Conservation (phyloP, 805 yeast genomes). For the Wickerhamomyces rabaulensis region DNA sequence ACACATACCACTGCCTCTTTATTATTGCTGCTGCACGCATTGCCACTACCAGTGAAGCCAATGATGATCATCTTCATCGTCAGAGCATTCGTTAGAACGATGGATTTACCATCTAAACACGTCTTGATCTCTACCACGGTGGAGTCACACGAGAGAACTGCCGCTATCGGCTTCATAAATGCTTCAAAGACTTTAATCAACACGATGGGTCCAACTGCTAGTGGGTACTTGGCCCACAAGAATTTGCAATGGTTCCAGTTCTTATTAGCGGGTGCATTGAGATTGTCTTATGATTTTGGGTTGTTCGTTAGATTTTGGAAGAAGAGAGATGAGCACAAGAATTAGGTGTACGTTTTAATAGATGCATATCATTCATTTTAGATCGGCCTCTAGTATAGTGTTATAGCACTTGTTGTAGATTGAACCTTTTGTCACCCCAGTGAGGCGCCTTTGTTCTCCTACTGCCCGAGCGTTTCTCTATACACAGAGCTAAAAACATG, state of each 20-base stretch:
- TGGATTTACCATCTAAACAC: slow-evolving; percentile 46
- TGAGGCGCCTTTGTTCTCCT: too few species aligned
- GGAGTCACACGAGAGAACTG: slow-evolving; percentile 35
- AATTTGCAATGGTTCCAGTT: slow-evolving; percentile 38
- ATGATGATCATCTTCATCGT: slow-evolving; percentile 27
- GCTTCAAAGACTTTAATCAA: slow-evolving; percentile 38
- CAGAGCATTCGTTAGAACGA: slow-evolving; percentile 37
- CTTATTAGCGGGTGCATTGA: slow-evolving; percentile 34
- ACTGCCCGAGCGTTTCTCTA: neutral
- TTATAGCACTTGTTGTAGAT: neutral
- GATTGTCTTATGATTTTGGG: slow-evolving; percentile 37
- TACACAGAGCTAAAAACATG: neutral
- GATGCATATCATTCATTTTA: neutral
- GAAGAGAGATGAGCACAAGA: neutral
- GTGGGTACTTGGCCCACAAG: slow-evolving; percentile 34
- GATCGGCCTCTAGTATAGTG: too few species aligned
- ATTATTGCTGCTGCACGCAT: slow-evolving; percentile 33
- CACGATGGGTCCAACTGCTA: slow-evolving; percentile 37
- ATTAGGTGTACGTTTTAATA: neutral
- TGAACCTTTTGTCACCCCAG: too few species aligned
- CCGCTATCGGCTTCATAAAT: slow-evolving; percentile 40
- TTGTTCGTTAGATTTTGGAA: slow-evolving; percentile 28
- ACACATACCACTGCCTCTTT: slow-evolving; percentile 41
- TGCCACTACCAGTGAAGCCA: slow-evolving; percentile 28
- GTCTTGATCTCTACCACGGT: slow-evolving; percentile 40